Base-by-base conservation (phyloP, 73 alveolate species). In the Paraurostyla sp. region DNA sequence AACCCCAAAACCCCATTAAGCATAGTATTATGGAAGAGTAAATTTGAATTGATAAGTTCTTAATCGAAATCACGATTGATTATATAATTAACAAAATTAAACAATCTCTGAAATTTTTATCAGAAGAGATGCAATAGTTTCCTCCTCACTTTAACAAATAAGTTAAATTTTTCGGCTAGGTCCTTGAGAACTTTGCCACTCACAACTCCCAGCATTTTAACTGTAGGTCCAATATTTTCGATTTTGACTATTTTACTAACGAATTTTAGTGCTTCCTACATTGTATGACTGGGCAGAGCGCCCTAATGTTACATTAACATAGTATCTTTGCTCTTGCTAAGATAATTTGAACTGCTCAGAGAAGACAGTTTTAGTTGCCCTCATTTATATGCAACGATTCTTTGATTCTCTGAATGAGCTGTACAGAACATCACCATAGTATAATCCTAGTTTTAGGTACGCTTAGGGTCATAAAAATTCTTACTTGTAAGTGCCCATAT, bases 131-230 rank as follows among this genome's bases (percentile, higher is more conserved):
- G 78, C 27, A 6, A 11, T 60, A 60, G 78, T 27, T 16, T 6
- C 78, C 78, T 13, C 78, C 78, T 7, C 32, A 60, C 22, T 16
- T 60, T 60, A 60, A 60, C 23, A 60, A 60, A 33, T 25, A 60
- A 60, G 78, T 60, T 60, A 60, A 29, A 50, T 60, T 60, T 60
- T 60, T 60, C 49, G 78, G 78, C 50, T 27, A 60, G 32, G 32
- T 60, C 32, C 78, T 60, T 33, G 78, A 60, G 78, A 60, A 60
- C 32, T 60, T 60, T 27, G 78, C 78, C 78, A 60, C 78, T 29
- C 78, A 60, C 32, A 60, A 60, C 78, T 60, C 78, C 9, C 49
- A 60, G 7, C 22, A 60, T 20, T 60, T 60, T 27, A 60, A 60
- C 4, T 60, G 78, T 60, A 60, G 6, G 50, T 23, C 3, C 13